phyloP scores from a whole-genome alignment of 805 yeast species.

The Ogataea populi-albae region DNA sequence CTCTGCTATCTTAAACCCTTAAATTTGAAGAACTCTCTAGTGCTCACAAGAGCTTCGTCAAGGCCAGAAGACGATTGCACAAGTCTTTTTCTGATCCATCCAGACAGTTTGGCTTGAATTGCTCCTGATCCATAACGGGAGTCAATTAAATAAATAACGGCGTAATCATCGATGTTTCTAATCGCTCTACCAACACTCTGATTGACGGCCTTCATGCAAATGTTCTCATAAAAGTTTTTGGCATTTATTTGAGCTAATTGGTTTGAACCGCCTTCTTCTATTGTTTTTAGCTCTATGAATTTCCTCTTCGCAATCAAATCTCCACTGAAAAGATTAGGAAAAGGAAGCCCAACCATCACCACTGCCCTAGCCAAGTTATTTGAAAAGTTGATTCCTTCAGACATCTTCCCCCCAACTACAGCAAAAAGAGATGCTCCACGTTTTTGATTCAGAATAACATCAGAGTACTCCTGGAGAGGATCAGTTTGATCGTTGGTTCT shows the following conservation, averaged over 20 bases:
- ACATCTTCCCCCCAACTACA: constrained; percentile 89
- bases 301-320: constrained; percentile 71
- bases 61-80: constrained; percentile 7
- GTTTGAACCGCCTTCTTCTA: constrained; percentile 44
- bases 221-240: constrained; percentile 66
- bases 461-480: constrained; percentile 50
- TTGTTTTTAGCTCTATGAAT: constrained; percentile 55
- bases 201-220: constrained; percentile 88
- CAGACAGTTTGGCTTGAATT: constrained; percentile 60
- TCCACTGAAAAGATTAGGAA: constrained; percentile 79
- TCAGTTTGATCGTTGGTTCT: constrained; percentile 40
- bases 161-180: constrained; percentile 77
- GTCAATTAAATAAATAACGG: constrained; percentile 72
- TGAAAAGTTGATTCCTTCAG: constrained; percentile 91
- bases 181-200: constrained; percentile 93
- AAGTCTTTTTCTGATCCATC: constrained; percentile 62
- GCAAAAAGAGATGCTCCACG: constrained; percentile 71
- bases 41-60: constrained; percentile 5
- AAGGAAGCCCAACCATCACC: constrained; percentile 84
- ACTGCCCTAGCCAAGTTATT: constrained; percentile 87
- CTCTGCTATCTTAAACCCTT: no score
- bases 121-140: constrained; percentile 44
- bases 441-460: constrained; percentile 32
- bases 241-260: constrained; percentile 47
- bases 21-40: constrained; percentile 15